phyloP scores from a whole-genome alignment of 495 filamentous ascomycete species.

The Cercophora scortea region DNA sequence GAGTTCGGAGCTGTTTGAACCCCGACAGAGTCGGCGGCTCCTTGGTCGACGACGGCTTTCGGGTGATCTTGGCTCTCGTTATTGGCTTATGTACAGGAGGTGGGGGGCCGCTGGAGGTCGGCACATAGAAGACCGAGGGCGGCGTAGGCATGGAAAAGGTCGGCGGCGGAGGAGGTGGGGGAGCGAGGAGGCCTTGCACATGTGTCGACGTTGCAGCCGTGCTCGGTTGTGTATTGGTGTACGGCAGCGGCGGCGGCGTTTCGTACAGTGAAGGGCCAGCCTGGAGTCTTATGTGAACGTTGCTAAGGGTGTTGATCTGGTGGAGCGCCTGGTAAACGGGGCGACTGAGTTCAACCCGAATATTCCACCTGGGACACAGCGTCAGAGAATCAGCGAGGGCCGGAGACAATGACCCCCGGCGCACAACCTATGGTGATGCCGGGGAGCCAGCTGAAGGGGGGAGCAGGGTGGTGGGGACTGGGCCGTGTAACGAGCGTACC shows the following conservation, averaged over 20 bases:
- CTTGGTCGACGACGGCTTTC: slow-evolving; percentile 9
- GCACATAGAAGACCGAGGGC: slow-evolving; percentile 16
- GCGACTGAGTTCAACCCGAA: slow-evolving; percentile 51
- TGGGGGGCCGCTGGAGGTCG: slow-evolving; percentile 7
- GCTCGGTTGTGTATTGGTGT: slow-evolving; percentile 2
- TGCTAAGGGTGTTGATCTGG: slow-evolving; percentile 39
- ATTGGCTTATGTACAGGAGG: slow-evolving; percentile 15
- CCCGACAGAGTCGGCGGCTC: slow-evolving; percentile 46
- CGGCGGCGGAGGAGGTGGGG: slow-evolving; percentile 8
- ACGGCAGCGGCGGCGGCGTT: slow-evolving; percentile 33
- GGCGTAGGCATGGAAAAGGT: slow-evolving; percentile 7
- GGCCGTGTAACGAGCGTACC: slow-evolving; percentile 22
- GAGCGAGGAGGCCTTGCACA: neutral
- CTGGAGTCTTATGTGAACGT: slow-evolving; percentile 52
- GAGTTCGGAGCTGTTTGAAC: slow-evolving; percentile 45
- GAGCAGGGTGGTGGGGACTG: neutral
- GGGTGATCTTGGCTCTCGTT: slow-evolving; percentile 13
- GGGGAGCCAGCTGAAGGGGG: neutral
- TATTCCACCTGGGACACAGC: slow-evolving; percentile 47
- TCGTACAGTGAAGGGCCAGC: slow-evolving; percentile 41
- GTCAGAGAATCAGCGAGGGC: too few species aligned
- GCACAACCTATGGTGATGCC: too few species aligned
- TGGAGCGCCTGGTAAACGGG: slow-evolving; percentile 51
- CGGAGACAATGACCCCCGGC: too few species aligned
- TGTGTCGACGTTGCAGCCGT: slow-evolving; percentile 5